Evolutionary conservation across 768 basidiomycete genomes (phyloP), one percentile per base, ranked within the genome.

Genomic region (Boletales sp.): DNA sequence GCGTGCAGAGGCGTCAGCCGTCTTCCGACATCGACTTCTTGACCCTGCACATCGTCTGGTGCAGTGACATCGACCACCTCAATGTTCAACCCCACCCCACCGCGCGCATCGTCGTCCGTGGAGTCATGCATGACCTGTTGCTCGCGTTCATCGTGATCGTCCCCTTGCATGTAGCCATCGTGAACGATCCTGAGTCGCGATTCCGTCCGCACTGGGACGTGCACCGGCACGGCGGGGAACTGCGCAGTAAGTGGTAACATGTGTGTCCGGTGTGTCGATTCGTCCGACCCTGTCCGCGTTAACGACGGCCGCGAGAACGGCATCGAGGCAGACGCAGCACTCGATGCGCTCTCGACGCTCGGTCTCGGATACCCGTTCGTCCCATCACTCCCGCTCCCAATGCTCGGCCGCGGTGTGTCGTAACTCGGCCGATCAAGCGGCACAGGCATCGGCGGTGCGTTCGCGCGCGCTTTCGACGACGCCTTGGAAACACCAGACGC

Each of bases 161-260:
- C 56, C 35, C 54, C 55, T n/a, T 56, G 50, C 46, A 46, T 57
- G 35, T 53, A 56, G 1, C 56, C 63, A 21, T 62, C 66, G n/a
- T 65, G 59, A 10, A 63, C 66, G 36, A 66, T 48, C 44, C 54
- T 63, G 40, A 70, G 40, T 19, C 63, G 61, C 32, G 67, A 68
- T 40, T 69, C 67, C 6, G 64, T 63, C 31, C 67, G 61, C 12
- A 61, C 57, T 6, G 66, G 68, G 7, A 63, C 50, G 18, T 70
- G 66, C 19, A 38, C 53, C 1, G 66, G 66, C 8, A 70, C 66
- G 32, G 68, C 63, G 0, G 66, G 66, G 37, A 68, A 68, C 54
- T 68, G 66, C 9, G 66, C 45, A 7, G 57, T 62, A 18, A 68
- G 32, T 0, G 68, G 65, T 10, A 67, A 44, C 15, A 47, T 44